Base-by-base conservation (phyloP, 1,284 basidiomycete genomes). In the Ceratobasidium sp. region DNA sequence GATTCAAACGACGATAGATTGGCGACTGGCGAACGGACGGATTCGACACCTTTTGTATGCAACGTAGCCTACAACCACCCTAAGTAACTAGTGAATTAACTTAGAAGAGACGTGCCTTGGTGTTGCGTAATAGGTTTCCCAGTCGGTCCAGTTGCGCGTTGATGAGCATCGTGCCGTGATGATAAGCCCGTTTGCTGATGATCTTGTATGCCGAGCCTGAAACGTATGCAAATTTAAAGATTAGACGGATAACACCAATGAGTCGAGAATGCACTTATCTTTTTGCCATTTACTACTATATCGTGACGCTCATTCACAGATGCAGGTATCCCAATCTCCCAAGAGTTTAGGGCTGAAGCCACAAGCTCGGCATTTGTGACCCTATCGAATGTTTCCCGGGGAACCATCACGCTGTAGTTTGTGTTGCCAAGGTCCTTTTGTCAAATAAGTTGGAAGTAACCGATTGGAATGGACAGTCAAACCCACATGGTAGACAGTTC, bases 121-220 rank as follows among this genome's bases (percentile, higher is more conserved):
- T 85, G 0, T 88, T 86, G 28, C 84, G 87, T 55, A 98, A 83
- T 10, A 94, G 82, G 65, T 90, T 86, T 0, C 92, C 92, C 0
- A 97, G 83, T 9, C 87, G 85, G 41, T 86, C 83, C 26, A 97
- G 85, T 58, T 86, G 83, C 3, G 94, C 92, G 14, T 92, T 91
- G 34, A 99, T 92, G 32, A 99, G 87, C 97, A 99, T 98, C n/a
- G 97, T 99, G 0, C 97, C 97, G 78, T 99, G 97, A 78, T 99
- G 97, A 81, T 98, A 99, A 0, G 96, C 95, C 18, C 97, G 85
- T 74, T 89, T 88, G 76, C 89, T 92, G 48, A 93, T 92, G 73
- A 99, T 92, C 83, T 98, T 98, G 84, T 98, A 99, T 6, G 97
- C 97, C 16, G 95, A 98, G 43, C 97, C 97, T 58, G 97, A 98